Conservation (phyloP, 306 rosid genomes). For the Delonix regia region DNA sequence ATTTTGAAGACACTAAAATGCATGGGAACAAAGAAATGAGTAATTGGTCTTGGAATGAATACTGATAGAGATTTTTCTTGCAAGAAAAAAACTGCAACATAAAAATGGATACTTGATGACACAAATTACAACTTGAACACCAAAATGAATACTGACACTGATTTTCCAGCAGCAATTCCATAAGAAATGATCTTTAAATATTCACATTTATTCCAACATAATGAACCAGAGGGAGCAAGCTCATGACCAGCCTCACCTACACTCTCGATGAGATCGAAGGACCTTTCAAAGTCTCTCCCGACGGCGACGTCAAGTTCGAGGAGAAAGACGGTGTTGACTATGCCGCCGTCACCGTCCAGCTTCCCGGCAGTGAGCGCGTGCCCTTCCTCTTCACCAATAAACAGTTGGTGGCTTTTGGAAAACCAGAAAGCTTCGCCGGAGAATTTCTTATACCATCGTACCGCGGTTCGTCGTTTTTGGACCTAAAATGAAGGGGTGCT, state of each 20-base stretch:
- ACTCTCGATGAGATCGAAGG: slow-evolving; percentile 96
- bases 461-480: slow-evolving; percentile 93
- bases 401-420: slow-evolving; percentile 89
- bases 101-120: too few species aligned
- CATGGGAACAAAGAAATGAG: too few species aligned
- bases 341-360: slow-evolving; percentile 77
- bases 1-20: too few species aligned
- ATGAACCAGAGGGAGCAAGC: too few species aligned
- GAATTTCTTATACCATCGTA: slow-evolving; percentile 83
- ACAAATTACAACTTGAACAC: too few species aligned
- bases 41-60: too few species aligned
- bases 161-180: too few species aligned
- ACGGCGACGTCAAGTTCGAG: slow-evolving; percentile 62
- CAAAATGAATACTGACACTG: too few species aligned
- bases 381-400: slow-evolving; percentile 96
- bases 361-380: slow-evolving; percentile 91
- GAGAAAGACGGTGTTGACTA: slow-evolving; percentile 78
- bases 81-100: too few species aligned
- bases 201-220: too few species aligned
- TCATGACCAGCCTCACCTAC: slow-evolving; percentile 97
- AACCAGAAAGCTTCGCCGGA: slow-evolving; percentile 72
- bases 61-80: too few species aligned
- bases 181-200: too few species aligned
- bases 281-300: slow-evolving; percentile 75
- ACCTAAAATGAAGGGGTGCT: slow-evolving; percentile 99